phyloP scores from a whole-genome alignment of 176 grass and related monocot species.

The Triticum urartu region DNA sequence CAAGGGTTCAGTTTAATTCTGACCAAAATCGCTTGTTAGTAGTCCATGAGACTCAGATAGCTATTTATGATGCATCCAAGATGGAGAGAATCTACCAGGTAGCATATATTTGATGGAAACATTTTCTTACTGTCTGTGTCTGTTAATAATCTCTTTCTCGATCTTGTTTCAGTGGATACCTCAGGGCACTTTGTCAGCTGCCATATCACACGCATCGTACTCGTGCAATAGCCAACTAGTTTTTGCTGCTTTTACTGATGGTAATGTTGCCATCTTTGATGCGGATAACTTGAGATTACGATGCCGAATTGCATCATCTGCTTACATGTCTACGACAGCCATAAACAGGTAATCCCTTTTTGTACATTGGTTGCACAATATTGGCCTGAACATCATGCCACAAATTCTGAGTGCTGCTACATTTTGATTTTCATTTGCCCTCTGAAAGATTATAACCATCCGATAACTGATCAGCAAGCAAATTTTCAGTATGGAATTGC shows the following conservation, averaged over 20 bases:
- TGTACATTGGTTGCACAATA: neutral
- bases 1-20: constrained; percentile 87
- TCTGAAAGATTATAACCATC: neutral
- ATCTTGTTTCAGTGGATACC: constrained; percentile 86
- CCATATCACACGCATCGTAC: constrained; percentile 80
- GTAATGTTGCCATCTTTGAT: constrained; percentile 84
- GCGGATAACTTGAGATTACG: constrained; percentile 87
- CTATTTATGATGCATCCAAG: constrained; percentile 90
- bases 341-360: constrained; percentile 51
- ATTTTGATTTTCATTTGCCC: constrained; percentile 22
- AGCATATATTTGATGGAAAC: constrained; percentile 18
- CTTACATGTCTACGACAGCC: constrained; percentile 50
- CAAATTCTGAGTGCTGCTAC: constrained; percentile 8
- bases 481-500: neutral
- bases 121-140: neutral
- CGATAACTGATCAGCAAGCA: neutral
- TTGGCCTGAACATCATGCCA: neutral
- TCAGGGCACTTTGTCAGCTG: constrained; percentile 66
- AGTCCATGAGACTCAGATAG: constrained; percentile 91
- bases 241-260: constrained; percentile 82
- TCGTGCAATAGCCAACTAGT: constrained; percentile 86
- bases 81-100: constrained; percentile 89
- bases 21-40: constrained; percentile 83
- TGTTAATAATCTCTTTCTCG: constrained; percentile 24
- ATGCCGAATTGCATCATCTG: constrained; percentile 72